These are phyloP conservation scores for Podosphaera xanthii DNA, from an alignment of 2,329 filamentous ascomycete species.

Conservation along the genomic window DNA sequence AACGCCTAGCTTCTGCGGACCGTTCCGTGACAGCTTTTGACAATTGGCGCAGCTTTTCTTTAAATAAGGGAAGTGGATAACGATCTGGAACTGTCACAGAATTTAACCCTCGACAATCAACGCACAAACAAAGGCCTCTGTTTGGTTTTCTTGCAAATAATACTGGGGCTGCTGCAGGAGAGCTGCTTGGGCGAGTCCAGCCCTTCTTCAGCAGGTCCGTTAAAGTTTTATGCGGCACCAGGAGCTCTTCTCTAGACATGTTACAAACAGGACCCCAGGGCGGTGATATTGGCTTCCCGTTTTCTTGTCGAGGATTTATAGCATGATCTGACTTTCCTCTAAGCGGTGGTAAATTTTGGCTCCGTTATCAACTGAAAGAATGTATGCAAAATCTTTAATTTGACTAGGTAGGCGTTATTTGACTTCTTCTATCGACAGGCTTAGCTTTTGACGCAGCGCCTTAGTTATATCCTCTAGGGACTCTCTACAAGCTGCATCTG, in stretches of 20 bases:
- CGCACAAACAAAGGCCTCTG: no score
- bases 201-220: not conserved
- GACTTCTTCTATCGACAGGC: not conserved
- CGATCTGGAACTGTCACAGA: no score
- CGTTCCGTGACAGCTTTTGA: no score
- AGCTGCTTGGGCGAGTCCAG: not conserved
- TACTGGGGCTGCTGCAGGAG: not conserved
- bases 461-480: not conserved
- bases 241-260: not conserved
- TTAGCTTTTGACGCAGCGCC: not conserved
- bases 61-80: no score
- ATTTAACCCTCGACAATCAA: no score
- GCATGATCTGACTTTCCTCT: not conserved
- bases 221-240: not conserved
- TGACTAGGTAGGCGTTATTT: not conserved
- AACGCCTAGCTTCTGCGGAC: no score
- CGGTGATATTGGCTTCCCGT: not conserved
- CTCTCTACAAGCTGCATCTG: not conserved
- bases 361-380: not conserved
- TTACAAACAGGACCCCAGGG: not conserved
- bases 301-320: not conserved
- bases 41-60: no score
- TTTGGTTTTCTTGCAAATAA: no score
- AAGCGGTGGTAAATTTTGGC: not conserved
- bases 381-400: not conserved